Evolutionary conservation across 768 basidiomycete species (phyloP).

Genomic region (Tylopilus balloui): DNA sequence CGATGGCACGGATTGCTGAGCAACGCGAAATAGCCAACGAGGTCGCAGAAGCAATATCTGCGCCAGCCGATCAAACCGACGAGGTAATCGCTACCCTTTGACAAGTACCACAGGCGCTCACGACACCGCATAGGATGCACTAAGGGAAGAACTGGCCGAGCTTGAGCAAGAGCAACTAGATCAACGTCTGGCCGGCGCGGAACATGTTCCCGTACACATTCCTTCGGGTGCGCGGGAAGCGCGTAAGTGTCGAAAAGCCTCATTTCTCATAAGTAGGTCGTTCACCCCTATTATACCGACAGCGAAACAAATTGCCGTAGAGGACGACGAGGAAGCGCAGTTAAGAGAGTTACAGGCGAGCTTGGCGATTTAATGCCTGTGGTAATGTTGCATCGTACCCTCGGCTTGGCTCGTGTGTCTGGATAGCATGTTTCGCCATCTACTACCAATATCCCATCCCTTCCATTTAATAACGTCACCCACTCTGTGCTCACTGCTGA

Average conservation of each 20-base stretch:
- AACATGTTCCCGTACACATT: conserved; percentile 82
- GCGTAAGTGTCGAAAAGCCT: conserved; percentile 37
- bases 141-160: conserved; percentile 76
- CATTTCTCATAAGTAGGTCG: not conserved
- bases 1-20: conserved; percentile 83
- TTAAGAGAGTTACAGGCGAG: conserved; percentile 85
- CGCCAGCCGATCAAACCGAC: conserved; percentile 63
- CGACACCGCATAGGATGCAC: conserved; percentile 58
- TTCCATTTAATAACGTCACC: conserved; percentile 28
- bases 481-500: conserved; percentile 19
- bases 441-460: conserved; percentile 33
- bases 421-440: conserved; percentile 25
- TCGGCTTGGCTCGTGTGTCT: conserved; percentile 2
- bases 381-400: conserved; percentile 9
- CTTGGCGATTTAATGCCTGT: conserved; percentile 63
- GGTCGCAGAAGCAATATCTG: conserved; percentile 84
- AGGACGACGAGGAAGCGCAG: conserved; percentile 91
- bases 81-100: conserved; percentile 48
- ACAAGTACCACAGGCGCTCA: not conserved
- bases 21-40: conserved; percentile 92
- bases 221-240: conserved; percentile 57
- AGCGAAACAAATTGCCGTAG: conserved; percentile 45
- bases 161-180: conserved; percentile 88
- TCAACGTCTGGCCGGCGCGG: conserved; percentile 78
- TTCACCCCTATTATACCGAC: conserved; percentile 5